Evolutionary conservation across 2,329 filamentous ascomycete genomes (phyloP), one percentile per base, ranked within the genome.

Genomic region (Phaeomoniella chlamydospora): DNA sequence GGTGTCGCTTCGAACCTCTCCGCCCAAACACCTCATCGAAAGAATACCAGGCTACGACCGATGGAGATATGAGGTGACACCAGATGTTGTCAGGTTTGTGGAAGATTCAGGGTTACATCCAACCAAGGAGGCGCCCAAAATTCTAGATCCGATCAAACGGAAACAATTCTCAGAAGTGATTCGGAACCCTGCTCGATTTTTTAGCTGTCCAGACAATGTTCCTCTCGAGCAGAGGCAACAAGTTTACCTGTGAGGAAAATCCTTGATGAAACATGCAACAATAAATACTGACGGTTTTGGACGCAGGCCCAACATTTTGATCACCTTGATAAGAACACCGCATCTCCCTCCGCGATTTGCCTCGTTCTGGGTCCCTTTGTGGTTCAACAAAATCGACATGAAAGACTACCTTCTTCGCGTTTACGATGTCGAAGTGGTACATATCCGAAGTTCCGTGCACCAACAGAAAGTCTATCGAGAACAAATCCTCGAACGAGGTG

Each of bases 331-430:
- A 49, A 80, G 77, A 47, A 80, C 77, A 39, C 73, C 75, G 18
- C 68, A 72, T 46, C 72, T 82, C 37, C 78, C 83, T 5, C 76
- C 87, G 14, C 80, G 77, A 56, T 85, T 83, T 56, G 90, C 88
- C 43, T 80, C 77, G 49, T 98, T 98, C 73, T 70, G 79, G 51
- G 88, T 94, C 18, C 90, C 90, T 9, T 71, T 96, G 48, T 77
- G 74, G 49, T 86, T 94, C 68, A 93, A 85, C 68, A 98, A 98
- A 64, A 79, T 96, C 59, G 90, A 98, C 57, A 65, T 98, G 30
- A 83, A 86, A 58, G 87, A 94, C 65, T 98, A 96, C 65, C 78
- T 98, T 42, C 82, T 74, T 64, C 77, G 93, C 57, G 72, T 73
- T 31, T 98, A 98, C 68, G 69, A 72, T 41, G 77, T 96, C 42